phyloP scores from a whole-genome alignment of 148 eudicot species.

The Gaultheria prostrata region DNA sequence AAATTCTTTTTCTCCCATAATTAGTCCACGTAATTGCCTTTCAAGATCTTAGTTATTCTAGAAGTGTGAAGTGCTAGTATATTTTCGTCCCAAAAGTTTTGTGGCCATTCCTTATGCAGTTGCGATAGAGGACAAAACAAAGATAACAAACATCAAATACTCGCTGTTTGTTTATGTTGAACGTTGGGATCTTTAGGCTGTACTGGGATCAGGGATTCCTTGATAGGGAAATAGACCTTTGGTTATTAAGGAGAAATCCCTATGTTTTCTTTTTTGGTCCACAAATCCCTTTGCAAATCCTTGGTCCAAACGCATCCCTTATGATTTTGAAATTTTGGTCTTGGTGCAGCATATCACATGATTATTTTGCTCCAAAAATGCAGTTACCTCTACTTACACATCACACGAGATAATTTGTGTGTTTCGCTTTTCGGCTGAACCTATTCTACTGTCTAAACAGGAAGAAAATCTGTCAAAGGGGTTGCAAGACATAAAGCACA shows the following conservation, averaged over 20 bases:
- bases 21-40: background rate
- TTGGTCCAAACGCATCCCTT: background rate
- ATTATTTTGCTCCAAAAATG: background rate
- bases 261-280: background rate
- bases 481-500: slow-evolving; percentile 61
- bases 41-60: background rate
- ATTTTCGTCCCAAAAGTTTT: background rate
- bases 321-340: background rate
- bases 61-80: background rate
- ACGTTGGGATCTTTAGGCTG: background rate
- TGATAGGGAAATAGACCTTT: background rate
- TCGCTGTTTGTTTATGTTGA: background rate
- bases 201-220: background rate
- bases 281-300: background rate
- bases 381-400: background rate
- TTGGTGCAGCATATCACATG: background rate
- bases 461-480: slow-evolving; percentile 75
- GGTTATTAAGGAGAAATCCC: background rate
- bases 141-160: background rate
- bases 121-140: background rate
- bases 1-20: background rate
- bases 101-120: background rate
- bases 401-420: background rate
- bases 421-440: background rate
- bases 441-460: slow-evolving; percentile 36